phyloP scores from a whole-genome alignment of 75 land plant genomes.

The Cunninghamia lanceolata region DNA sequence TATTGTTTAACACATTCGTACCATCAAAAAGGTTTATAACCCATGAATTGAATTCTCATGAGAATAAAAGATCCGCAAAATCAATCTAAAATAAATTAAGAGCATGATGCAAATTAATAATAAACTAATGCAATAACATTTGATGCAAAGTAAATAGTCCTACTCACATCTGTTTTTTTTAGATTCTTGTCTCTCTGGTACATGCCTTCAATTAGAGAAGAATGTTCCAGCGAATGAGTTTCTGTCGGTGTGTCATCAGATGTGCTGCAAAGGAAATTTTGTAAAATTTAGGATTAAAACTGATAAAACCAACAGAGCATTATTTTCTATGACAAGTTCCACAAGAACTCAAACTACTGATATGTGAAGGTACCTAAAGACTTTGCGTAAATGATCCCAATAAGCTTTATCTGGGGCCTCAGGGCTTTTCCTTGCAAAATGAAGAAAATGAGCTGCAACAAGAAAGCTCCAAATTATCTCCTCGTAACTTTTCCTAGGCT shows the following conservation, averaged over 20 bases:
- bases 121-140: neutral
- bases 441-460: constrained; percentile 40
- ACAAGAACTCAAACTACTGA: neutral
- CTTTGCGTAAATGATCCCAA: constrained; percentile 44
- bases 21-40: neutral
- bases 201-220: constrained; percentile 26
- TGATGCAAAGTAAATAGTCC: neutral
- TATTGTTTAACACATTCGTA: neutral
- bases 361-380: constrained; percentile 35
- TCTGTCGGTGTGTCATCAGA: constrained; percentile 30
- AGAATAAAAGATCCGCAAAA: neutral
- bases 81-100: neutral
- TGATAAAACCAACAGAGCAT: neutral
- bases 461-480: constrained; percentile 33
- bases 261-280: constrained; percentile 18
- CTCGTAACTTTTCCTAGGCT: too few relatives aligned
- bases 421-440: constrained; percentile 30
- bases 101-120: neutral
- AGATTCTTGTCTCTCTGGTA: constrained; percentile 19
- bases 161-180: constrained; percentile 30
- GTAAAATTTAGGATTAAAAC: neutral
- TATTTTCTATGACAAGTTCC: neutral
- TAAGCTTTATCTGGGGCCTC: constrained; percentile 27
- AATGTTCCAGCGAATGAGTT: constrained; percentile 38
- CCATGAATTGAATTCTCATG: neutral